Conservation (phyloP, 352 stramenopile genomes). For the Globisporangium cederbergense region DNA sequence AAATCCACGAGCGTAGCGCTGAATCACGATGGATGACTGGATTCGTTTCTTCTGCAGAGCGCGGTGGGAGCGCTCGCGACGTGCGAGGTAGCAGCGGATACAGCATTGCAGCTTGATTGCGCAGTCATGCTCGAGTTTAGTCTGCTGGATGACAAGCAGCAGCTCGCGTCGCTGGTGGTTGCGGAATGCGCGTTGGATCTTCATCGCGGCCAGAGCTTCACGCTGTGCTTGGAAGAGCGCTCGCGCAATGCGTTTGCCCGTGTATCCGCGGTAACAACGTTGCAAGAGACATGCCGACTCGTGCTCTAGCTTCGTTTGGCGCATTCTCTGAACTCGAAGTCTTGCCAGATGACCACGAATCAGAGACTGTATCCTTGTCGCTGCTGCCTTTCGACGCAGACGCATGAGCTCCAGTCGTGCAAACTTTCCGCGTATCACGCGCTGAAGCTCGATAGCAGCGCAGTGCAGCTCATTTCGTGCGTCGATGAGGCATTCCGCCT, state of each 20-base stretch:
- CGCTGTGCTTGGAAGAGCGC: constrained; percentile 65
- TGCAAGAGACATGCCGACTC: constrained; percentile 51
- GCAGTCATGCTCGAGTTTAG: constrained; percentile 56
- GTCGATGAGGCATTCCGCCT: constrained; percentile 40
- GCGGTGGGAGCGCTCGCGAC: constrained; percentile 37
- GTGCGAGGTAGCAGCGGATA: constrained; percentile 47
- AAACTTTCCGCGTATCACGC: constrained; percentile 46
- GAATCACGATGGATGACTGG: constrained; percentile 37
- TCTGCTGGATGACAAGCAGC: constrained; percentile 56
- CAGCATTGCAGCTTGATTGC: constrained; percentile 54
- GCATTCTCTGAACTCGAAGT: constrained; percentile 19
- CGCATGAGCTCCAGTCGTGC: constrained; percentile 26
- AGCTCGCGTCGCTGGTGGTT: constrained; percentile 59
- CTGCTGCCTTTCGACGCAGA: constrained; percentile 27
- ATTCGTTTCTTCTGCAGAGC: constrained; percentile 12
- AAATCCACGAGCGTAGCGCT: constrained; percentile 46
- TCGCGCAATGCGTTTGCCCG: constrained; percentile 56
- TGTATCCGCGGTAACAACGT: constrained; percentile 76
- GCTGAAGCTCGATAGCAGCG: constrained; percentile 71
- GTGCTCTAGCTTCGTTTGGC: constrained; percentile 42
- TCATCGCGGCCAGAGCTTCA: constrained; percentile 46
- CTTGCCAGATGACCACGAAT: constrained; percentile 44
- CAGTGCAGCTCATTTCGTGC: constrained; percentile 56
- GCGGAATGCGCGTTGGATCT: constrained; percentile 69
- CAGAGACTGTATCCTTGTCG: constrained; percentile 43